Evolutionary conservation across 2,329 filamentous ascomycete genomes (phyloP), one percentile per base, ranked within the genome.

Genomic region (Purpureocillium lavendulum): DNA sequence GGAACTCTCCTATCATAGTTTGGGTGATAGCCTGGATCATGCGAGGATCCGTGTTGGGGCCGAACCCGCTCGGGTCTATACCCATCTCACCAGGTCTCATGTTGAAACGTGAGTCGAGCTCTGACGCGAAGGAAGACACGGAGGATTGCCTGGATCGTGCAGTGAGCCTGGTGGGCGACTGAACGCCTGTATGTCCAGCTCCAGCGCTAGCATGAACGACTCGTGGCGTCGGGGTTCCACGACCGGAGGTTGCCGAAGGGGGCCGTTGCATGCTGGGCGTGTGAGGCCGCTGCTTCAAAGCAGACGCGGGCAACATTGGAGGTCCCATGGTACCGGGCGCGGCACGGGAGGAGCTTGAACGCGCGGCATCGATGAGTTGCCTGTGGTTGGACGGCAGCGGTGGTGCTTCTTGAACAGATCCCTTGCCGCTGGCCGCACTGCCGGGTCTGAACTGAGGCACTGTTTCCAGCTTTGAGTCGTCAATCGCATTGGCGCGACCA

Each of bases 21-120:
- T 98, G 90, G 2, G 92, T 98, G 49, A 98, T 96, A 36, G 92
- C 92, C 66, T 96, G 88, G 50, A 98, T 97, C 88, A 98, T 96
- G 52, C 90, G 85, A 46, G 90, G 90, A 64, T 98, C 92, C 5
- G 88, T 94, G 46, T 77, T 76, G 15, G 80, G 70, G 9, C 79
- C 77, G 44, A 92, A 75, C 12, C 81, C 82, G 35, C 67, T 62
- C 7, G 68, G 53, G 33, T 65, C 66, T 39, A 78, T 69, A 33
- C 67, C 65, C 57, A 75, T 69, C 37, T 74, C 74, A 41, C 74
- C 64, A 10, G 77, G 73, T 31, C 56, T 60, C 40, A 87, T 82
- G 56, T 94, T 88, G 70, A 98, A 97, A 31, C 90, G 78, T 43
- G 82, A 81, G 53, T 98, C 92, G 15, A 98, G 69, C 62, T 98